Percentiles rank a stretch among this genome's conserved stretches.
These are phyloP conservation scores for Arctium lappa DNA, from an alignment of 129 eudicot species.

Conservation along the genomic window DNA sequence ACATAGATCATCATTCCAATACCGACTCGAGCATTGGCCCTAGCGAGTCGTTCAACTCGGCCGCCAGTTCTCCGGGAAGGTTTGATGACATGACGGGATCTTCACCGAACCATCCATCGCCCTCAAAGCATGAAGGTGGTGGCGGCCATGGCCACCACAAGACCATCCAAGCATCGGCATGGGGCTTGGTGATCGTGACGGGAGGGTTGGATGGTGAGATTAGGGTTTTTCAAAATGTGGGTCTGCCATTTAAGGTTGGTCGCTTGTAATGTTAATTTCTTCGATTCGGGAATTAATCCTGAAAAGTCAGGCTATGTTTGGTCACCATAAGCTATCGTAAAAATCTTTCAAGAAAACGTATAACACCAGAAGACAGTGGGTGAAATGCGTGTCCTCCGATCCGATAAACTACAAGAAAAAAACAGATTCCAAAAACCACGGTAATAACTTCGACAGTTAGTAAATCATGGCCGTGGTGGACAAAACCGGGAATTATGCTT, in stretches of 20 bases:
- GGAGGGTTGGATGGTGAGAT: constrained; percentile 87
- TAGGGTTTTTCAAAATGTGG: constrained; percentile 80
- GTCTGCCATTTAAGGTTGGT: constrained; percentile 68
- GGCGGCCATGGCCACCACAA: constrained; percentile 42
- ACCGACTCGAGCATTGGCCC: constrained; percentile 47
- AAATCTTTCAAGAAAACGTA: background rate
- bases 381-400: background rate
- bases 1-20: constrained; percentile 28
- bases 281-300: background rate
- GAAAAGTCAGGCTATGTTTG: background rate
- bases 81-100: constrained; percentile 23
- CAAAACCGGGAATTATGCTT: background rate
- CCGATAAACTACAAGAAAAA: background rate
- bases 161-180: constrained; percentile 76
- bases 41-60: constrained; percentile 49
- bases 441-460: no score
- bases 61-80: constrained; percentile 18
- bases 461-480: background rate
- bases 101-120: constrained; percentile 5
- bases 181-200: constrained; percentile 89
- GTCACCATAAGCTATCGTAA: background rate
- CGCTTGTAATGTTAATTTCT: constrained; percentile 39
- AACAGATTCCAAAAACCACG: background rate
- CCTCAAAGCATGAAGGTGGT: constrained; percentile 25
- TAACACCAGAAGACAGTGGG: background rate